A percentile compares a stretch with the other conserved stretches of the same genome.
These are phyloP conservation scores for Cicer yamashitae DNA, from an alignment of 306 rosid species.

Conservation along the genomic window DNA sequence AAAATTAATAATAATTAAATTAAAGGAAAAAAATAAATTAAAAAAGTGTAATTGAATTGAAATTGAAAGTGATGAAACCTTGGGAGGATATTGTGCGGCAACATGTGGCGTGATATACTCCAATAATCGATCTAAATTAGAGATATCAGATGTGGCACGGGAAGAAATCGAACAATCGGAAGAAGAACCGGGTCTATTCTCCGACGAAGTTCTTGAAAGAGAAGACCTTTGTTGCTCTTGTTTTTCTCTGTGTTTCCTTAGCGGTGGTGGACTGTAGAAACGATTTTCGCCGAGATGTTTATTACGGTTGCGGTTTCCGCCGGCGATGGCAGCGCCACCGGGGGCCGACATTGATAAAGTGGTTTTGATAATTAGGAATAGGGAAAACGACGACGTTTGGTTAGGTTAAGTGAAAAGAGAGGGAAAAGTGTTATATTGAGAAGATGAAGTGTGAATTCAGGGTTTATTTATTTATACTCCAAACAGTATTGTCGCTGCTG, in stretches of 20 bases:
- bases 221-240: constrained; percentile 48
- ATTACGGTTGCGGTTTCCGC: constrained; percentile 58
- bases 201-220: constrained; percentile 53
- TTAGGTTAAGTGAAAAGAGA: constrained; percentile 27
- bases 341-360: constrained; percentile 65
- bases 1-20: neutral
- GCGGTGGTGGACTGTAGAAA: constrained; percentile 82
- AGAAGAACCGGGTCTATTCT: constrained; percentile 64
- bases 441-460: constrained; percentile 32
- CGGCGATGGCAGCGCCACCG: constrained; percentile 70
- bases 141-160: constrained; percentile 53
- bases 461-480: constrained; percentile 37
- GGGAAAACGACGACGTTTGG: constrained; percentile 47
- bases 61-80: constrained; percentile 51
- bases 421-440: neutral
- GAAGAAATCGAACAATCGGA: constrained; percentile 73
- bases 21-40: neutral
- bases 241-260: constrained; percentile 68
- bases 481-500: neutral
- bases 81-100: constrained; percentile 62
- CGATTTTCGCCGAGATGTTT: constrained; percentile 67
- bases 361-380: constrained; percentile 16
- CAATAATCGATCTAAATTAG: constrained; percentile 89
- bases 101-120: constrained; percentile 71
- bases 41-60: constrained; percentile 17